Base-by-base conservation (phyloP, 2,329 filamentous ascomycete genomes). In the Alternaria solani region DNA sequence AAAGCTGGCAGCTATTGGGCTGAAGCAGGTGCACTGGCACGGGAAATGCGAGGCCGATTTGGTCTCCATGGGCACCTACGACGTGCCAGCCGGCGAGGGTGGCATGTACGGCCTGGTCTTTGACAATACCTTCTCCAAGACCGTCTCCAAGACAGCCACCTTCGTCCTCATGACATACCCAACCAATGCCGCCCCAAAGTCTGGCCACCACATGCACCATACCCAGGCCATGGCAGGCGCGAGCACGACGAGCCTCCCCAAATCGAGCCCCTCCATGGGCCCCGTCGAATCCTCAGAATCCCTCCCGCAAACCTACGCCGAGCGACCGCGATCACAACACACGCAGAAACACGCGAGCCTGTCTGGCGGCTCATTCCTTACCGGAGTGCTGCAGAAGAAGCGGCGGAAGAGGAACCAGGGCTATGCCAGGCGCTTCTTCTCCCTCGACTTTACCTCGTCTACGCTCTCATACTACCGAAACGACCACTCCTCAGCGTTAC, bases 71-170 rank as follows among this genome's bases (percentile, higher is more conserved):
- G 95, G 94, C 32, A 95, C 90, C 20, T 92, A 93, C 76, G 91
- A 97, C 74, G 92, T 98, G 25, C 82, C 83, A 0, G 73, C 82
- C 7, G 88, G 88, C 34, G 88, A 95, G 65, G 92, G 89, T 25
- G 95, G 95, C 74, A 97, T 97, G 88, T 99, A 96, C 76, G 95
- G 94, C 57, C 84, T 99, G 62, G 93, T 98, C 32, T 97, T 99
- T 75, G 95, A 99, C 86, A 99, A 99, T 75, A 99, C 95, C 28
- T 99, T 99, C 77, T 97, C 94, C 61, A 98, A 97, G 81, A 78
- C 92, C 90, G 74, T 80, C 16, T 95, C 94, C 54, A 99, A 99
- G 81, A 97, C 91, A 30, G 93, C 93, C 20, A 98, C 94, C 7
- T 92, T 99, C 73, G 94, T 97, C 36, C 87, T 99, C 53, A 86